Evolutionary conservation across 345 rosid species (phyloP), one percentile per base, ranked within the genome.

Genomic region (Limnanthes douglasii): DNA sequence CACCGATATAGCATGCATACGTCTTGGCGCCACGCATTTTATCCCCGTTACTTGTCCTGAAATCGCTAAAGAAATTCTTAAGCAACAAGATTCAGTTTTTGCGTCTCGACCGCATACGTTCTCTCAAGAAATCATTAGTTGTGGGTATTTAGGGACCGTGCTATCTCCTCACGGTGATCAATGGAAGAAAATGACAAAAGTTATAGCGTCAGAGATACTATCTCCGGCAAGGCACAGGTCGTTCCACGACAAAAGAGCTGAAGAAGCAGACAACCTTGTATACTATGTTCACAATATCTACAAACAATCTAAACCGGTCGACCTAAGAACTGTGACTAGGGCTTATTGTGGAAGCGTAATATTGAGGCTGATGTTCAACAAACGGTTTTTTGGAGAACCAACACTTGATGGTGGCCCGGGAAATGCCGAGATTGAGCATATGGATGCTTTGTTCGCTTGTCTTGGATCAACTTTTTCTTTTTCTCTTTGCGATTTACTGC

Each of bases 241-340:
- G 57, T 43, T 59, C 5, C 59, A 43, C 0, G 12, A 34, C 0
- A 59, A 55, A 11, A 46, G 71, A 39, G 38, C 33, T 15, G 41
- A 44, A 18, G 69, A 64, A 41, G 61, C 61, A 2, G 46, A 58
- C 32, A 53, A 58, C 27, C 62, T 59, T 4, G 36, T 55, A 8
- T 27, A 18, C 24, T 54, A 50, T 34, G 32, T 65, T 2, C 39
- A 50, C 24, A 59, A 55, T 25, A 37, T 35, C 14, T 46, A 48
- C 54, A 19, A 16, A 12, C 6, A 18, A 6, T 13, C 18, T 14
- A 14, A 14, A 19, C 13, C 6, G 4, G 37, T 33, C 18, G 15
- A 33, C 15, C 9, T 33, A 19, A 33, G 37, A 33, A 16, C 7
- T 14, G 37, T 14, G 6, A n/a, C 10, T 6, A 13, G 37, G 37